phyloP scores from a whole-genome alignment of 371 early-diverging fungal genomes.

The Parasitella parasitica region DNA sequence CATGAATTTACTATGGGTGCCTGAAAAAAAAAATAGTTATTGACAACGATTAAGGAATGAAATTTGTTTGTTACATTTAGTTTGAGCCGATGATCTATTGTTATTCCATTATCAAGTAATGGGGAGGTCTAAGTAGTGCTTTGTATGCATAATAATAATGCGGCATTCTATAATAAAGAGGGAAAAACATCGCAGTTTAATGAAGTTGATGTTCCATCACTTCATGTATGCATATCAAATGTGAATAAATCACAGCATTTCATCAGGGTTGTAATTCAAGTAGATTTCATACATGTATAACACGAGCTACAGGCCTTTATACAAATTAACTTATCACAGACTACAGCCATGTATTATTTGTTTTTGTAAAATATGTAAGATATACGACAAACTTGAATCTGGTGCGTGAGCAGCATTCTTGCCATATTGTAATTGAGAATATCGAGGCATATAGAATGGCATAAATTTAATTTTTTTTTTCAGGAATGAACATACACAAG shows the following conservation, averaged over 20 bases:
- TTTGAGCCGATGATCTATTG: not conserved
- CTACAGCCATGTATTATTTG: not conserved
- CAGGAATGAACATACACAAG: not conserved
- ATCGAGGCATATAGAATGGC: not conserved
- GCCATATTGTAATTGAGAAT: not conserved
- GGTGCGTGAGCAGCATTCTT: not conserved
- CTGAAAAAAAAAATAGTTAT: not conserved
- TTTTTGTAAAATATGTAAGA: not conserved
- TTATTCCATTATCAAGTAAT: not conserved
- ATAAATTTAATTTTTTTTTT: slow-evolving; percentile 1
- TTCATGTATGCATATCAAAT: not conserved
- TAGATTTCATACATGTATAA: no score
- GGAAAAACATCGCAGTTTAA: not conserved
- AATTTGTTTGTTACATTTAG: not conserved
- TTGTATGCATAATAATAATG: not conserved
- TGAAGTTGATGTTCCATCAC: not conserved
- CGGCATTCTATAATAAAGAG: not conserved
- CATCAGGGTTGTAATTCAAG: no score
- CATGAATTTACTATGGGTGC: not conserved
- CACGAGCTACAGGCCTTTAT: no score
- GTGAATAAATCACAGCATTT: no score
- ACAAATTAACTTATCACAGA: no score
- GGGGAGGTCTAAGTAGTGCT: not conserved
- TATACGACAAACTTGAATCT: not conserved
- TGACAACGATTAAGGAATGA: not conserved